A percentile compares a stretch with the other conserved stretches of the same genome.
Conservation (phyloP, 768 basidiomycete species). For the Collybia sordida region DNA sequence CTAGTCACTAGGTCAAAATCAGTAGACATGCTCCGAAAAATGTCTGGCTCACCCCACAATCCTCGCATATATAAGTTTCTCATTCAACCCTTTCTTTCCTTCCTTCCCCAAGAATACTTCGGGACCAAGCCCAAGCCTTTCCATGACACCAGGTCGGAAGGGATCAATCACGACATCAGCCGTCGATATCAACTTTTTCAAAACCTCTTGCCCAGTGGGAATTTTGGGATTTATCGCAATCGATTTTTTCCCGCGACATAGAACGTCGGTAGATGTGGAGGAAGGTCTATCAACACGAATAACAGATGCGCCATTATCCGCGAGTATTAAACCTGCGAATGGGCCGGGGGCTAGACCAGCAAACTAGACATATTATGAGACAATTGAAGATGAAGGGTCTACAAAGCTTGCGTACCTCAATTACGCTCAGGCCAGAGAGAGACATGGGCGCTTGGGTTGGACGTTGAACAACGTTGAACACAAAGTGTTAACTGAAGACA, state of each 20-base stretch:
- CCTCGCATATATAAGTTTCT: slow-evolving; percentile 69
- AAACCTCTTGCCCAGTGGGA: slow-evolving; percentile 50
- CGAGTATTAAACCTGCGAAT: slow-evolving; percentile 74
- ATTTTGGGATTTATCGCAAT: slow-evolving; percentile 68
- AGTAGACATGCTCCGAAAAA: neutral
- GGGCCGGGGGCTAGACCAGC: slow-evolving; percentile 83
- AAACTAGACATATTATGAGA: slow-evolving; percentile 44
- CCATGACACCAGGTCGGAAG: slow-evolving; percentile 81
- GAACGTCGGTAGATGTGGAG: slow-evolving; percentile 43
- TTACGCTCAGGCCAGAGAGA: slow-evolving; percentile 19
- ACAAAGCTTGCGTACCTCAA: slow-evolving; percentile 17
- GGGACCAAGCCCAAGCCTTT: slow-evolving; percentile 74
- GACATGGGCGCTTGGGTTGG: slow-evolving; percentile 9
- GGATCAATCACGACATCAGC: slow-evolving; percentile 87
- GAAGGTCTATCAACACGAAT: slow-evolving; percentile 70
- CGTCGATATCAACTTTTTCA: slow-evolving; percentile 55
- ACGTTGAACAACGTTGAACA: too few relatives aligned
- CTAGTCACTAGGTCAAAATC: slow-evolving; percentile 25
- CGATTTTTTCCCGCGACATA: slow-evolving; percentile 78
- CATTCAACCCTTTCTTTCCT: slow-evolving; percentile 50
- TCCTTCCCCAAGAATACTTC: slow-evolving; percentile 62
- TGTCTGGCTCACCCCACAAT: slow-evolving; percentile 58
- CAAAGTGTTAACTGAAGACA: too few relatives aligned
- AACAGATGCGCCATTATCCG: slow-evolving; percentile 79
- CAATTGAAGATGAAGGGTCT: neutral